Conservation (phyloP, 208 protist genomes). For the Trypanosoma lewisi region DNA sequence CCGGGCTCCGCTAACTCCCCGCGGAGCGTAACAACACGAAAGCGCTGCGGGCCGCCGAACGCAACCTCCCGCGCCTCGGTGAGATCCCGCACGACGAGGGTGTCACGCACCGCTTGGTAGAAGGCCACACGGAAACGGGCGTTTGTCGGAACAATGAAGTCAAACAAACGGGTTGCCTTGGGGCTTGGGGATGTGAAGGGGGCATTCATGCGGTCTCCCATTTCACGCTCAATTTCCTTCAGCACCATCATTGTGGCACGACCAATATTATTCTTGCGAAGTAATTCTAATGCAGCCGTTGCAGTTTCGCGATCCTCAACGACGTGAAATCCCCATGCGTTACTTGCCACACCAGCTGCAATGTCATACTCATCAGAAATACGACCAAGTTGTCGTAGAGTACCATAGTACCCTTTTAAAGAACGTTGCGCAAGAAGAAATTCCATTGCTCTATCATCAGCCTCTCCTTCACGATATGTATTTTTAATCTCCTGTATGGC, state of each 20-base stretch:
- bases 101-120: constrained; percentile 96
- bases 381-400: constrained; percentile 96
- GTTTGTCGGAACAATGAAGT: constrained; percentile 92
- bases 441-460: constrained; percentile 82
- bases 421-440: constrained; percentile 82
- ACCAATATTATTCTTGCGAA: constrained; percentile 94
- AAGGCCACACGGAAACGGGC: constrained; percentile 92
- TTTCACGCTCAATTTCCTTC: constrained; percentile 86
- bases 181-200: constrained; percentile 58
- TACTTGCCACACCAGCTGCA: constrained; percentile 96
- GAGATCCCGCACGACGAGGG: constrained; percentile 95
- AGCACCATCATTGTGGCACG: constrained; percentile 98
- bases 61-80: constrained; percentile 87
- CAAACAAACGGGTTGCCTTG: constrained; percentile 88
- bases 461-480: constrained; percentile 74
- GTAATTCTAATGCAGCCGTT: constrained; percentile 85
- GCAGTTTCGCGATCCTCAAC: constrained; percentile 95
- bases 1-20: constrained; percentile 97
- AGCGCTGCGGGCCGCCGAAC: constrained; percentile 67
- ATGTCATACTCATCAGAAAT: constrained; percentile 98
- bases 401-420: constrained; percentile 93
- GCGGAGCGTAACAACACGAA: constrained; percentile 96
- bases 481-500: constrained; percentile 83
- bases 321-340: constrained; percentile 96
- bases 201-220: constrained; percentile 38